Evolutionary conservation across 257 asterid species (phyloP).

Genomic region (Voacanga thouarsii): DNA sequence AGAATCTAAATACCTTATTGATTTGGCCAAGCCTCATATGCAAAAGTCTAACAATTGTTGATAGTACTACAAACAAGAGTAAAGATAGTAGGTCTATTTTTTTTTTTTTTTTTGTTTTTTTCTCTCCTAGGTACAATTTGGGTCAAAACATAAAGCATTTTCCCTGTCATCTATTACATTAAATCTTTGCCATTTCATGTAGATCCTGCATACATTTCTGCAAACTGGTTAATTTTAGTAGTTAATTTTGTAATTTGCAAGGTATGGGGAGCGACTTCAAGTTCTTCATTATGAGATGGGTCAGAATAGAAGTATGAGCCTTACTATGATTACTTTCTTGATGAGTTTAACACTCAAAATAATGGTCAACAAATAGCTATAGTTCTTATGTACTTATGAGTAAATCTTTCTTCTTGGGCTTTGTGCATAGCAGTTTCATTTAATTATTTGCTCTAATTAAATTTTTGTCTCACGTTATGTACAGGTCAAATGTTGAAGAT

Average conservation of each 20-base stretch:
- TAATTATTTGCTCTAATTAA: not conserved
- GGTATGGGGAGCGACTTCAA: slow-evolving; percentile 96
- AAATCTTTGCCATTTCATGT: slow-evolving; percentile 18
- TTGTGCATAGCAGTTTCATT: not conserved
- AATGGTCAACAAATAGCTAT: slow-evolving; percentile 98
- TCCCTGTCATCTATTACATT: not conserved
- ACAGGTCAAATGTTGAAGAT: slow-evolving; percentile 97
- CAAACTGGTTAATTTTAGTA: slow-evolving; percentile 5
- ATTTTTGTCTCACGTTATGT: not conserved
- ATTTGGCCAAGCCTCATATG: slow-evolving; percentile 89
- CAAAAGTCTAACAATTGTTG: slow-evolving; percentile 86
- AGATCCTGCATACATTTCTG: slow-evolving; percentile 24
- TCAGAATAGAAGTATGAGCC: slow-evolving; percentile 93
- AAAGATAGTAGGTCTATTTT: slow-evolving; percentile 78
- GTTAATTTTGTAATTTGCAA: slow-evolving; percentile 41
- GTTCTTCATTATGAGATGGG: slow-evolving; percentile 95
- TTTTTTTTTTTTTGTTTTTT: slow-evolving; percentile 15
- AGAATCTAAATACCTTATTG: slow-evolving; percentile 90
- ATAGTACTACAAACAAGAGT: slow-evolving; percentile 81
- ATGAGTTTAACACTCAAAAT: too few relatives aligned
- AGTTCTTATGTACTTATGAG: slow-evolving; percentile 94
- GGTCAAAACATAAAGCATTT: not conserved
- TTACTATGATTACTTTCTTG: too few relatives aligned
- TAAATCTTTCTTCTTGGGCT: slow-evolving; percentile 17
- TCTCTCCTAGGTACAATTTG: slow-evolving; percentile 8